phyloP scores from a whole-genome alignment of 768 basidiomycete species.

The Leccinum truebloodii region DNA sequence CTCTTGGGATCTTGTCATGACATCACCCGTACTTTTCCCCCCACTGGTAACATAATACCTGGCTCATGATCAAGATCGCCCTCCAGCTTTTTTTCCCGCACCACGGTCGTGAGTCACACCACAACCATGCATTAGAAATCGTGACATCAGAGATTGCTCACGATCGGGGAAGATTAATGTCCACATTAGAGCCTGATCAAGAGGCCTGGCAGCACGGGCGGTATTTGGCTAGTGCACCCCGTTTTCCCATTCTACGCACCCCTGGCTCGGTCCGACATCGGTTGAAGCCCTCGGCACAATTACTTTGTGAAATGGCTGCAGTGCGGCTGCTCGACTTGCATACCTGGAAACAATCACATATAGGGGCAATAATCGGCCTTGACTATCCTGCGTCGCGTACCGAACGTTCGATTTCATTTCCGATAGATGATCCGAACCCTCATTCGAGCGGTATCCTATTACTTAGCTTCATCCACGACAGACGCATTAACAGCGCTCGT shows the following conservation, averaged over 20 bases:
- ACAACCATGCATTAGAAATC: neutral
- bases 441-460: conserved; percentile 28
- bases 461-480: conserved; percentile 26
- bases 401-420: neutral
- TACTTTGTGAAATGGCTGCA: neutral
- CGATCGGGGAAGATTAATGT: neutral
- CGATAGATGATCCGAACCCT: neutral
- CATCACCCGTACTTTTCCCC: no score
- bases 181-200: neutral
- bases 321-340: neutral
- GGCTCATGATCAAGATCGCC: neutral
- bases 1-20: no score
- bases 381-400: neutral
- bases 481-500: conserved; percentile 11
- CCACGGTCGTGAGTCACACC: neutral
- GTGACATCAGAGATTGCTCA: neutral
- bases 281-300: neutral
- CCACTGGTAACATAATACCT: no score
- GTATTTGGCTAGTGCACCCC: no score
- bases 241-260: no score
- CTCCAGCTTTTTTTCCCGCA: neutral
- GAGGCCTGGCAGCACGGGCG: neutral
- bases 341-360: neutral
- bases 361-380: neutral
- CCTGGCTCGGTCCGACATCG: neutral